Evolutionary conservation across 148 eudicot genomes (phyloP).

Genomic region (Tetragonia tetragonoides): DNA sequence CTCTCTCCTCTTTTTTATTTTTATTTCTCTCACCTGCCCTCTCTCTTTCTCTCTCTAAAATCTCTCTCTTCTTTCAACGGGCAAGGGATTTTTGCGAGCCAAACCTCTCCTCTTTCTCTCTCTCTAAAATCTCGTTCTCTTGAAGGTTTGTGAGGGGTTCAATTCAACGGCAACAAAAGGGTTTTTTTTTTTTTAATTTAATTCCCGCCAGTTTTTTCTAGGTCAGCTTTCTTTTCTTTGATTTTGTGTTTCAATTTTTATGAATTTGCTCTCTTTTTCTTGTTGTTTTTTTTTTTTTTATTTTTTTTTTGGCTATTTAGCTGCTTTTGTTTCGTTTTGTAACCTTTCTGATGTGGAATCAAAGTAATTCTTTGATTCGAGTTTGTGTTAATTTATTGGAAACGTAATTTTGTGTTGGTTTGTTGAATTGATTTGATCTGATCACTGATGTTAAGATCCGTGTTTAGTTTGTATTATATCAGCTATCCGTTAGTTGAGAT

Average conservation of each 20-base stretch:
- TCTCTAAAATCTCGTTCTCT: constrained; percentile 27
- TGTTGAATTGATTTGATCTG: constrained; percentile 31
- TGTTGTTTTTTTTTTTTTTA: too few relatives aligned
- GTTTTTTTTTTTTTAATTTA: not conserved
- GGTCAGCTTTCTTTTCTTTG: constrained; percentile 9
- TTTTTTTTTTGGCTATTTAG: too few relatives aligned
- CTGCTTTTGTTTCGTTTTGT: not conserved
- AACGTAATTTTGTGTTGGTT: not conserved
- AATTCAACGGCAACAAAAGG: not conserved
- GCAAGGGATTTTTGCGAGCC: constrained; percentile 36
- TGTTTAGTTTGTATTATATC: constrained; percentile 18
- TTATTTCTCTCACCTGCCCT: constrained; percentile 5
- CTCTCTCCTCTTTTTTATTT: constrained; percentile 9
- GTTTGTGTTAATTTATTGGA: not conserved
- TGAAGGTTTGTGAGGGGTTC: constrained; percentile 18
- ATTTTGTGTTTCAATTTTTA: constrained; percentile 4
- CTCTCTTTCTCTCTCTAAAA: not conserved
- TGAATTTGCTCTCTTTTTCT: not conserved
- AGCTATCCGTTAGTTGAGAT: constrained; percentile 9
- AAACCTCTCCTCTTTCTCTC: not conserved
- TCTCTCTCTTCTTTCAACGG: constrained; percentile 47
- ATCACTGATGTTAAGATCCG: constrained; percentile 37
- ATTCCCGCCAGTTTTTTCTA: constrained; percentile 33
- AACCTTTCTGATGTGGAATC: not conserved
- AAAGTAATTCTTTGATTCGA: not conserved